Evolutionary conservation across 257 asterid species (phyloP).

Genomic region (Linaria vulgaris): DNA sequence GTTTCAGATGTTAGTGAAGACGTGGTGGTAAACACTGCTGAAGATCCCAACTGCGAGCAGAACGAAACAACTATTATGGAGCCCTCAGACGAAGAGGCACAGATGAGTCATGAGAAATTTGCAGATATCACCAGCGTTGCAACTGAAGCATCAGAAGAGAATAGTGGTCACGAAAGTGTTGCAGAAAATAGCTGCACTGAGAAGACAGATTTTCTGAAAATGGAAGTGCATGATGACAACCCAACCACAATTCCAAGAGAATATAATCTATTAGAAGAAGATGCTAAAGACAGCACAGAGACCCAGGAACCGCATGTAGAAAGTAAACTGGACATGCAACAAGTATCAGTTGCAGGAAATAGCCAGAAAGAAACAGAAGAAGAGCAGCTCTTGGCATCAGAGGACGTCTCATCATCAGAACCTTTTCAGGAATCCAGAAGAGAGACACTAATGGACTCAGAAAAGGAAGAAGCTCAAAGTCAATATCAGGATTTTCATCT

Average conservation of each 20-base stretch:
- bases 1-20: conserved; percentile 23
- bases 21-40: conserved; percentile 4
- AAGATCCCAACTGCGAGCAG: conserved; percentile 28
- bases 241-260: conserved; percentile 24
- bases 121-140: conserved; percentile 29
- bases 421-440: conserved; percentile 21
- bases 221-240: conserved; percentile 28
- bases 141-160: conserved; percentile 31
- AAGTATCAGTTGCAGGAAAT: conserved; percentile 15
- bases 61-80: conserved; percentile 27
- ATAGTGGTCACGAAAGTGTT: conserved; percentile 11
- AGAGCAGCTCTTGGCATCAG: conserved; percentile 19
- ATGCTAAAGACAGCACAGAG: conserved; percentile 18
- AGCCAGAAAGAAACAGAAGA: conserved; percentile 20
- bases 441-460: conserved; percentile 19
- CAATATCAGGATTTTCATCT: conserved; percentile 22
- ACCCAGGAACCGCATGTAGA: conserved; percentile 25
- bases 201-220: conserved; percentile 22
- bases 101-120: conserved; percentile 25
- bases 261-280: conserved; percentile 22
- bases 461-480: conserved; percentile 25
- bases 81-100: conserved; percentile 24
- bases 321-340: conserved; percentile 22
- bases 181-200: conserved; percentile 12
- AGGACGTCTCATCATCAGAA: conserved; percentile 24